A percentile compares a stretch with the other conserved stretches of the same genome.
Conservation (phyloP, 805 yeast species). For the Saccharomycopsis sp. region DNA sequence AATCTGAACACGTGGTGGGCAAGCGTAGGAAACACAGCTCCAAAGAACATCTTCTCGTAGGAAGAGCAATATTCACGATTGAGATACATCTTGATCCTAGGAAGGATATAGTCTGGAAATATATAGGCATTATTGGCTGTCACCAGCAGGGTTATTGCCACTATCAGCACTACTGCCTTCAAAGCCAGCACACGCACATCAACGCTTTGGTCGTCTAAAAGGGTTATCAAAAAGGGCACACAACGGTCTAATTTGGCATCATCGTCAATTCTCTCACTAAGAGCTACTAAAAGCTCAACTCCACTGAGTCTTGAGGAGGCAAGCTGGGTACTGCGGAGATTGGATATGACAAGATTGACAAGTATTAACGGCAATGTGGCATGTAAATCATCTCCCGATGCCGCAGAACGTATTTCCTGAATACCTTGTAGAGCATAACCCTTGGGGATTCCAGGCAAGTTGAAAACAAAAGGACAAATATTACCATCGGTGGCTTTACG, state of each 20-base stretch:
- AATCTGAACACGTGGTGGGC: constrained; percentile 59
- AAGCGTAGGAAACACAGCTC: constrained; percentile 65
- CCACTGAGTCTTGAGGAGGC: constrained; percentile 60
- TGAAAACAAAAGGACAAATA: constrained; percentile 35
- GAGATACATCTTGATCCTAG: constrained; percentile 48
- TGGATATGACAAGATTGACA: constrained; percentile 50
- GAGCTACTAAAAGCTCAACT: constrained; percentile 65
- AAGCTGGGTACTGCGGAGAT: constrained; percentile 52
- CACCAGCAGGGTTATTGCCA: constrained; percentile 54
- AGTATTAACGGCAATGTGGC: constrained; percentile 55
- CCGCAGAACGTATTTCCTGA: constrained; percentile 26
- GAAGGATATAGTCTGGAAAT: constrained; percentile 77
- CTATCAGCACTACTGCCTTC: constrained; percentile 56
- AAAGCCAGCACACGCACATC: constrained; percentile 65
- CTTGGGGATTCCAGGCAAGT: constrained; percentile 46
- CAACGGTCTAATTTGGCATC: constrained; percentile 81
- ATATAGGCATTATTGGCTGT: constrained; percentile 70
- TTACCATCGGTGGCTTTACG: constrained; percentile 8
- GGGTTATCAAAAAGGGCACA: constrained; percentile 69
- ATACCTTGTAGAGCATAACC: constrained; percentile 38
- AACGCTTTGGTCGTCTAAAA: constrained; percentile 61
- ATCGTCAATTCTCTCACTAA: constrained; percentile 72
- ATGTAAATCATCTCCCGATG: constrained; percentile 25
- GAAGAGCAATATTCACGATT: constrained; percentile 32
- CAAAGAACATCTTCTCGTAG: constrained; percentile 59